phyloP scores from a whole-genome alignment of 768 basidiomycete genomes.

The Lentinula boryana region DNA sequence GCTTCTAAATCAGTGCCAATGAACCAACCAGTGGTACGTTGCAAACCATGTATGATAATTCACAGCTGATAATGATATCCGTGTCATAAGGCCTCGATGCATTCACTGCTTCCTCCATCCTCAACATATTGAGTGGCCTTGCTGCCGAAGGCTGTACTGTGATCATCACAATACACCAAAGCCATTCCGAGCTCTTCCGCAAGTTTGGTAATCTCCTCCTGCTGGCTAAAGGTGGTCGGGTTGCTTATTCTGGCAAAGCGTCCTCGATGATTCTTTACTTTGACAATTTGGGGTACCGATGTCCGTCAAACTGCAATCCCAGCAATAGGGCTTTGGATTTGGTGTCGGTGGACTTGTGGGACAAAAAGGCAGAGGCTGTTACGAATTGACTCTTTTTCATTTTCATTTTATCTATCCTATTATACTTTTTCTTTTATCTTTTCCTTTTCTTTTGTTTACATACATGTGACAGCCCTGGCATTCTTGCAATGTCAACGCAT shows the following conservation, averaged over 20 bases:
- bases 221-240: conserved; percentile 56
- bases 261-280: conserved; percentile 55
- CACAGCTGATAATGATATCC: background rate
- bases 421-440: no score
- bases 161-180: conserved; percentile 19
- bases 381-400: no score
- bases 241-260: conserved; percentile 61
- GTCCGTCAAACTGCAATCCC: conserved; percentile 71
- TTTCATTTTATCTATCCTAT: no score
- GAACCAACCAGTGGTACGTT: conserved; percentile 6
- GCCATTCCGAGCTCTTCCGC: conserved; percentile 35
- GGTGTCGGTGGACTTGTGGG: conserved; percentile 9
- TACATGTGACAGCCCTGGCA: no score
- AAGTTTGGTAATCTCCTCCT: conserved; percentile 57
- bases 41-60: background rate
- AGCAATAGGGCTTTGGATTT: conserved; percentile 43
- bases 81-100: conserved; percentile 29
- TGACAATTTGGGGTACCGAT: conserved; percentile 49
- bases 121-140: conserved; percentile 31
- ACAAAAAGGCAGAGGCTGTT: conserved; percentile 4
- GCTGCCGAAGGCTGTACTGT: conserved; percentile 34
- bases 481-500: no score
- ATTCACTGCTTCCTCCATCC: conserved; percentile 35
- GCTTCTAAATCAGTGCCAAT: background rate
- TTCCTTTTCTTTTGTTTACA: no score